Evolutionary conservation across 345 rosid species (phyloP).

Genomic region (Chamaenerion angustifolium): DNA sequence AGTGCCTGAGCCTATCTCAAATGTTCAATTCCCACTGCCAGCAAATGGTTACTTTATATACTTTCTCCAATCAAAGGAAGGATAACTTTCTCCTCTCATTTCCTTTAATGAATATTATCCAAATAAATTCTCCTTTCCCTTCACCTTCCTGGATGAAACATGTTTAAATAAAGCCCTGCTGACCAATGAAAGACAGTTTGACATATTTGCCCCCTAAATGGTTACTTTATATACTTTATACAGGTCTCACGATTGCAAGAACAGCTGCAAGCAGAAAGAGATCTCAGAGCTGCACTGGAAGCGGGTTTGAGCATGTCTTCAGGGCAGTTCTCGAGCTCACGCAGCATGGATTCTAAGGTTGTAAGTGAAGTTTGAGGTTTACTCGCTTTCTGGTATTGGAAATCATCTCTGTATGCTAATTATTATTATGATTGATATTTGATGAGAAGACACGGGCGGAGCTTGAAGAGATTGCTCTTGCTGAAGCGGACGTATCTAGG

Average conservation of each 20-base stretch:
- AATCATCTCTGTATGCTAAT: slow-evolving; percentile 1
- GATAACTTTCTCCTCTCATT: too few relatives aligned
- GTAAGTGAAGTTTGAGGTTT: slow-evolving; percentile 13
- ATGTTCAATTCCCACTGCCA: too few relatives aligned
- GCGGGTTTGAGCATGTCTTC: slow-evolving; percentile 98
- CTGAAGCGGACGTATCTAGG: slow-evolving; percentile 98
- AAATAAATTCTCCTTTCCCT: too few relatives aligned
- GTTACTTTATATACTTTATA: neutral
- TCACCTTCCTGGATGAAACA: too few relatives aligned
- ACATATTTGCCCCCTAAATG: too few relatives aligned
- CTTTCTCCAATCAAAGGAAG: too few relatives aligned
- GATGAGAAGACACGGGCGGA: slow-evolving; percentile 89
- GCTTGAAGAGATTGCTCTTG: slow-evolving; percentile 99
- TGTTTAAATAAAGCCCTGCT: too few relatives aligned
- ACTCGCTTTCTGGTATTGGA: slow-evolving; percentile 5
- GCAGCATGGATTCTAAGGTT: slow-evolving; percentile 89
- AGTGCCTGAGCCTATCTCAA: too few relatives aligned
- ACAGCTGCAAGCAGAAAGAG: slow-evolving; percentile 98
- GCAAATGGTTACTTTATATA: too few relatives aligned
- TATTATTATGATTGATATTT: slow-evolving; percentile 19
- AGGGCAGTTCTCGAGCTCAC: slow-evolving; percentile 74
- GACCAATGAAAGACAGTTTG: too few relatives aligned
- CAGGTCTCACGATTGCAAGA: slow-evolving; percentile 95
- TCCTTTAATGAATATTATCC: too few relatives aligned
- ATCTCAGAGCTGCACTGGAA: slow-evolving; percentile 95